A percentile compares a stretch with the other conserved stretches of the same genome.
Conservation (phyloP, 345 rosid species). For the Arabidopsis arenosa region DNA sequence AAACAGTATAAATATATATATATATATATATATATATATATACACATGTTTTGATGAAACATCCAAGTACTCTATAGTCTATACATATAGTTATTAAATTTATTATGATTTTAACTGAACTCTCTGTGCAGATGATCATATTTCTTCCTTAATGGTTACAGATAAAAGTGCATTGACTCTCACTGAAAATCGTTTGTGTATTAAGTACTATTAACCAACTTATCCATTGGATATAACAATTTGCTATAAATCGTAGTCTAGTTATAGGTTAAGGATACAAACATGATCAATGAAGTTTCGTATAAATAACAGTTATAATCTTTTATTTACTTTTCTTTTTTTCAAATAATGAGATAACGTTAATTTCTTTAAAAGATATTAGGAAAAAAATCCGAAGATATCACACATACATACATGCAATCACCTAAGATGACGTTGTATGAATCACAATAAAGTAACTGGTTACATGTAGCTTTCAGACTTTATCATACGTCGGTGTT, state of each 20-base stretch:
- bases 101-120: not conserved
- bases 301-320: not conserved
- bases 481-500: not conserved
- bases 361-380: not conserved
- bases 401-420: not conserved
- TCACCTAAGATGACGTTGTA: not conserved
- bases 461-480: constrained; percentile 6
- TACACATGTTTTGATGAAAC: not conserved
- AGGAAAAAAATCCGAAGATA: not conserved
- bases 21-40: not conserved
- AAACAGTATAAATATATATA: not conserved
- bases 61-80: not conserved
- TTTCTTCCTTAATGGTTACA: not conserved
- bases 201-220: not conserved
- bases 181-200: not conserved
- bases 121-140: not conserved
- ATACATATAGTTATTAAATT: not conserved
- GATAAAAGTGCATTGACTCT: not conserved
- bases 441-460: not conserved
- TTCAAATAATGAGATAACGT: not conserved
- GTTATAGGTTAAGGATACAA: not conserved
- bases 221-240: not conserved
- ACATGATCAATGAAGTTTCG: not conserved
- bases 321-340: too few relatives aligned
- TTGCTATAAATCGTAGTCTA: not conserved